phyloP scores from a whole-genome alignment of 129 eudicot genomes.

The Flaveria brownii region DNA sequence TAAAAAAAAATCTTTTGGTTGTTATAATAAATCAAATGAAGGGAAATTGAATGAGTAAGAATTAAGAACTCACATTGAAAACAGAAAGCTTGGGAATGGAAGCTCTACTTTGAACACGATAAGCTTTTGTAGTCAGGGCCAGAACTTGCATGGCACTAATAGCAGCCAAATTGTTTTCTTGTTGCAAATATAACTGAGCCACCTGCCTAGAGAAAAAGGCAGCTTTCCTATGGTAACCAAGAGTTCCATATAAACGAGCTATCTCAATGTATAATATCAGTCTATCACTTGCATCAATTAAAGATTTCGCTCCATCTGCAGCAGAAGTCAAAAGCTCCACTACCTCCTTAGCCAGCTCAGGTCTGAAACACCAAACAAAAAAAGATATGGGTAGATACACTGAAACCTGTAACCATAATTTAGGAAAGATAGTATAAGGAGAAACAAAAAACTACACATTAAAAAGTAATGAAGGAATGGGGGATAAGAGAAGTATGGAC shows the following conservation, averaged over 20 bases:
- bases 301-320: conserved; percentile 92
- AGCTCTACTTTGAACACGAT: conserved; percentile 93
- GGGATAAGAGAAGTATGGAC: background rate
- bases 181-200: conserved; percentile 94
- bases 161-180: conserved; percentile 84
- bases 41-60: background rate
- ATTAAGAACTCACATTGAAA: conserved; percentile 51
- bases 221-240: conserved; percentile 92
- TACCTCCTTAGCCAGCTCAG: conserved; percentile 86
- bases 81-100: conserved; percentile 49
- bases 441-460: background rate
- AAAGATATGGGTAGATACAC: background rate
- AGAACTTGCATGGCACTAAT: conserved; percentile 98
- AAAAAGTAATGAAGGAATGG: background rate
- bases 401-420: background rate
- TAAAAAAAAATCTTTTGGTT: background rate
- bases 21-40: conserved; percentile 5
- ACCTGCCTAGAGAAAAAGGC: conserved; percentile 98
- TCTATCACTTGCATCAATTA: conserved; percentile 96
- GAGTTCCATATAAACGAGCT: conserved; percentile 91
- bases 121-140: conserved; percentile 93
- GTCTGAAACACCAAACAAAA: conserved; percentile 50
- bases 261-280: conserved; percentile 79
- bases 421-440: background rate
- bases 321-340: conserved; percentile 91